These are phyloP conservation scores for Colletotrichum eleusines DNA, from an alignment of 2,329 filamentous ascomycete species.

Conservation along the genomic window DNA sequence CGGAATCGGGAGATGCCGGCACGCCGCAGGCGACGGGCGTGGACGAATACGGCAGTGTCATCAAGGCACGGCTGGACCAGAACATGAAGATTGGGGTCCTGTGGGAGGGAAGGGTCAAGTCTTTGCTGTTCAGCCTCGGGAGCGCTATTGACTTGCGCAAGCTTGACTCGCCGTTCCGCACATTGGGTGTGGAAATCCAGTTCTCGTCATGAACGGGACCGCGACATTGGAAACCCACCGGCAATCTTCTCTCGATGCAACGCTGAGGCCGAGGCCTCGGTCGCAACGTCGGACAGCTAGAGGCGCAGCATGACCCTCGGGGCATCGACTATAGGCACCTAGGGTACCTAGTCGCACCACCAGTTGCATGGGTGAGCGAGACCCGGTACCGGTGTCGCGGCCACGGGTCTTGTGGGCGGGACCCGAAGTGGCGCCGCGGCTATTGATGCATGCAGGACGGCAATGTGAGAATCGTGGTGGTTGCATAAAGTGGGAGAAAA, in stretches of 20 bases:
- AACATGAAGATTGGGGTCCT: slow-evolving; percentile 86
- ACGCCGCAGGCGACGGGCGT: slow-evolving; percentile 53
- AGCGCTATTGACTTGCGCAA: slow-evolving; percentile 85
- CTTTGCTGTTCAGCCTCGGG: slow-evolving; percentile 90
- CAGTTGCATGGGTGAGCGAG: not conserved
- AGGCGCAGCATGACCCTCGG: not conserved
- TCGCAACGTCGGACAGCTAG: not conserved
- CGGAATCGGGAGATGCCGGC: slow-evolving; percentile 30
- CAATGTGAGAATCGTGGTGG: not conserved
- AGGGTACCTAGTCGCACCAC: not conserved
- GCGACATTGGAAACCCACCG: not conserved
- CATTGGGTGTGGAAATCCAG: slow-evolving; percentile 82
- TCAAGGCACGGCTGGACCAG: slow-evolving; percentile 92
- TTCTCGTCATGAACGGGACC: slow-evolving; percentile 76
- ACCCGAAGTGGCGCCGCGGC: slow-evolving; percentile 2
- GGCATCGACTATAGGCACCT: no score
- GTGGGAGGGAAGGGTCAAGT: slow-evolving; percentile 95
- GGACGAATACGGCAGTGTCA: slow-evolving; percentile 82
- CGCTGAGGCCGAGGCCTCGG: slow-evolving; percentile 15
- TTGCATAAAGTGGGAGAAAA: slow-evolving; percentile 1
- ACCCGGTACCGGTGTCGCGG: slow-evolving; percentile 9
- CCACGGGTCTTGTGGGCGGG: not conserved
- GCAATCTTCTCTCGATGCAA: slow-evolving; percentile 27
- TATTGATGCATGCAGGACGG: slow-evolving; percentile 6
- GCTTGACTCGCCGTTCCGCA: slow-evolving; percentile 81